Evolutionary conservation across 257 asterid species (phyloP).

Genomic region (Rauvolfia tetraphylla): DNA sequence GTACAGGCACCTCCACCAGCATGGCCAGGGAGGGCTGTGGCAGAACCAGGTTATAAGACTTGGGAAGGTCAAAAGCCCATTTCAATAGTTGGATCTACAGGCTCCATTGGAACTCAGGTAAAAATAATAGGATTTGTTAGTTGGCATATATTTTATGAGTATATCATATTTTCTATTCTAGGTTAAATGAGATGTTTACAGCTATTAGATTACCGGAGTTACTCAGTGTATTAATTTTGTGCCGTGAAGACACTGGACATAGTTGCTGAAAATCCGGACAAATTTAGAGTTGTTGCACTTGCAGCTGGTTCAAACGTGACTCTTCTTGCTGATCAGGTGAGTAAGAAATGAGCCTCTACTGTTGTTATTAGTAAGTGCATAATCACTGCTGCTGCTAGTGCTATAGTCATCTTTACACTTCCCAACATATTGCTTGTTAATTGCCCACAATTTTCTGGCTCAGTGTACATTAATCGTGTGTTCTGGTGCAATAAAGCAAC

Average conservation of each 20-base stretch:
- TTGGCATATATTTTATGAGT: background rate
- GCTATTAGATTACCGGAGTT: background rate
- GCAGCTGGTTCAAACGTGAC: conserved; percentile 98
- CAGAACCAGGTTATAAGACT: conserved; percentile 51
- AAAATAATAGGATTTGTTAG: conserved; percentile 10
- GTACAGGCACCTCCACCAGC: conserved; percentile 80
- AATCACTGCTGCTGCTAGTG: background rate
- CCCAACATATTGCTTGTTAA: no score
- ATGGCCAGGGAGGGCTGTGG: conserved; percentile 91
- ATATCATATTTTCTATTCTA: background rate
- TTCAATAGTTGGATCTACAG: conserved; percentile 92
- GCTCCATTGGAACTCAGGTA: conserved; percentile 99
- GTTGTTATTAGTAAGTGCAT: background rate
- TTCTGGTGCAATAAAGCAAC: background rate
- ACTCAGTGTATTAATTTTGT: conserved; percentile 14
- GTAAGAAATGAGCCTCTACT: background rate
- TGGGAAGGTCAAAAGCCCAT: conserved; percentile 99
- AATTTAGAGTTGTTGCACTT: conserved; percentile 84
- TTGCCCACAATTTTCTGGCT: background rate
- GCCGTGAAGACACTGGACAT: conserved; percentile 78
- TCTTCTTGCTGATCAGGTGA: conserved; percentile 98
- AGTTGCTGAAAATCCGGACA: conserved; percentile 93
- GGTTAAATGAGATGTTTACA: background rate
- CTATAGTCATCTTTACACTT: background rate
- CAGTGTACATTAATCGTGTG: background rate